Base-by-base conservation (phyloP, 169 alveolate species). In the Babesia bovis region DNA sequence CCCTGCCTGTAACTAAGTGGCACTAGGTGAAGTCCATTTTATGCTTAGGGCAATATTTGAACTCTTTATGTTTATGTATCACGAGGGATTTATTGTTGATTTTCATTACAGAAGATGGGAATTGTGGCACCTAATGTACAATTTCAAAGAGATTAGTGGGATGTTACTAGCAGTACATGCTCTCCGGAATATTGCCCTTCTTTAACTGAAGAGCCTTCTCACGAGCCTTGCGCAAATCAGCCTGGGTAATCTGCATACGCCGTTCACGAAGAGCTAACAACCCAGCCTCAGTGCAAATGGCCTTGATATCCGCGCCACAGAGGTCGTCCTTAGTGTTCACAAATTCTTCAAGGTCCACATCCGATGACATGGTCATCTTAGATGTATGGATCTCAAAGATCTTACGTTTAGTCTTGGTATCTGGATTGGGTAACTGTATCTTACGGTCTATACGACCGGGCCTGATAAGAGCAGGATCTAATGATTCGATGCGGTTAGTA, bases 401-500 rank as follows among this genome's bases (percentile, higher is more conserved):
- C 67, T 96, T 96, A 82, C 98, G 90, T 90, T 97, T 96, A 42
- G 99, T 96, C 88, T 94, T 94, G 45, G 93, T 90, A 78, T 97
- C 99, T 13, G 99, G 99, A 40, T 93, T 89, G 15, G 99, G 99
- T 73, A 98, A 93, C 76, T 97, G 98, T 40, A 98, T 98, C 91
- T 98, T 98, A 67, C 99, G 94, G 88, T 98, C 99, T 73, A 98
- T 97, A 71, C 99, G 92, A 40, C 99, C 99, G 2, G 99, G 99
- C 52, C 99, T 90, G 49, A 98, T 97, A 69, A 98, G 89, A 25
- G 99, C 99, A 12, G 99, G 99, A 74, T 98, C 99, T 30, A 97
- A 92, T 1, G 98, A 84, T 69, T 98, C 99, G 28, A 97, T 97
- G 77, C 97, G 91, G 91, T 98, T 98, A 0, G 99, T 97, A 6